Percentiles rank a stretch among this genome's conserved stretches.
phyloP scores from a whole-genome alignment of 805 yeast species.

The Yamadazyma nakazawae region DNA sequence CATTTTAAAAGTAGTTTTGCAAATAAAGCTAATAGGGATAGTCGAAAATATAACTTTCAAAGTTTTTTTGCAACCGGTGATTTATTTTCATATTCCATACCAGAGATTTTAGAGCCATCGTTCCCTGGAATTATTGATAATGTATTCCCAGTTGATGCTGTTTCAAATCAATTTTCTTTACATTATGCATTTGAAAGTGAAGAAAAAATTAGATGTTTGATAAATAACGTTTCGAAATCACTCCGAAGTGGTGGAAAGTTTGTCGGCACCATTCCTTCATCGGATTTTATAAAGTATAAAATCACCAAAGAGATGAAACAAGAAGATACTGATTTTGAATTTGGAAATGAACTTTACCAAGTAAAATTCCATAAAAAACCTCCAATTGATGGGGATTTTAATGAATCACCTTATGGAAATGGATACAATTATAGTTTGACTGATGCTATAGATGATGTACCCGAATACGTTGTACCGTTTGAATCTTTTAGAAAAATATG shows the following conservation, averaged over 20 bases:
- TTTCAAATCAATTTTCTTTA: constrained; percentile 86
- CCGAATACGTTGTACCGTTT: constrained; percentile 95
- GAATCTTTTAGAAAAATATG: constrained; percentile 82
- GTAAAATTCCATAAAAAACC: constrained; percentile 79
- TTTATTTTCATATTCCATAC: constrained; percentile 71
- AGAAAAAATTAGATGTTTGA: constrained; percentile 65
- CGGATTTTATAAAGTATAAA: constrained; percentile 75
- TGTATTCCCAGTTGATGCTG: constrained; percentile 79
- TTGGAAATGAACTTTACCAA: constrained; percentile 84
- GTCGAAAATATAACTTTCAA: constrained; percentile 59
- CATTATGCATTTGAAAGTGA: constrained; percentile 94
- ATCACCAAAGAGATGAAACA: constrained; percentile 24
- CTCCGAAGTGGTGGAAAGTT: constrained; percentile 82
- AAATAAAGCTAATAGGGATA: constrained; percentile 22
- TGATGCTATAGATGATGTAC: constrained; percentile 95
- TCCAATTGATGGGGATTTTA: constrained; percentile 70
- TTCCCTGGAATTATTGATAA: constrained; percentile 60
- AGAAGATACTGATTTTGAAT: constrained; percentile 27
- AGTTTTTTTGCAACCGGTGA: constrained; percentile 90
- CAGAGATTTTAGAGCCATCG: constrained; percentile 59
- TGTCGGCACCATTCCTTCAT: constrained; percentile 91
- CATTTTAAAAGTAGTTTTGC: constrained; percentile 30
- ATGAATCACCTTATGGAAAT: constrained; percentile 72
- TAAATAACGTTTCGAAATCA: constrained; percentile 72
- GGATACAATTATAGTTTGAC: constrained; percentile 74